Evolutionary conservation across 2,329 filamentous ascomycete genomes (phyloP), one percentile per base, ranked within the genome.

Genomic region (Thielaviopsis euricoi): DNA sequence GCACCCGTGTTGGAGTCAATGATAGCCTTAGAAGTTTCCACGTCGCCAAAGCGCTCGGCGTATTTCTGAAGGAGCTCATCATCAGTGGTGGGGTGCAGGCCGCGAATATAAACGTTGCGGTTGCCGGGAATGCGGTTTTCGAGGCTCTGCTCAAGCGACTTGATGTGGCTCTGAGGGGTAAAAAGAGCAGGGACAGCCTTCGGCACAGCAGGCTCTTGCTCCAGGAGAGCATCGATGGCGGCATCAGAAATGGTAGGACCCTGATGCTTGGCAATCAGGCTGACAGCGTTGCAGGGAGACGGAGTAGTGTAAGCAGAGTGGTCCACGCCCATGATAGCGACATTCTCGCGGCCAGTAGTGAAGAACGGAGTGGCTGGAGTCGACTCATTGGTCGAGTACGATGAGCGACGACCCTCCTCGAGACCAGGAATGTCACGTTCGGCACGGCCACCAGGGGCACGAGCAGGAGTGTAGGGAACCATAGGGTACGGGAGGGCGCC

Each of bases 21-120:
- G 72, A 98, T 98, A 15, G 94, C 93, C 77, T 98, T 98, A 67
- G 89, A 96, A 63, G 90, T 95, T 73, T 95, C 89, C 59, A 98
- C 93, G 61, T 86, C 83, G 49, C 93, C 94, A 67, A 97, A 98
- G 55, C 91, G 87, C 64, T 81, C 77, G 50, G 91, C 86, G 72
- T 93, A 97, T 50, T 78, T 77, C 65, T 86, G 80, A 19, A 98
- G 76, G 67, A 94, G 85, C 54, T 94, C 87, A 66, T 98, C 93
- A 53, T 94, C 93, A 0, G 91, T 98, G 65, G 94, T 91, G 0
- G 93, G 91, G 62, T 95, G 87, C 62, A 98, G 84, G 19, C 94
- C 94, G 61, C 93, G 88, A 63, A 98, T 96, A 75, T 98, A 98
- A 63, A 98, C 91, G 66, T 98, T 98, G 62, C 89, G 93, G 67